Base-by-base conservation (phyloP, 805 yeast genomes). In the Wickerhamomyces rabaulensis region DNA sequence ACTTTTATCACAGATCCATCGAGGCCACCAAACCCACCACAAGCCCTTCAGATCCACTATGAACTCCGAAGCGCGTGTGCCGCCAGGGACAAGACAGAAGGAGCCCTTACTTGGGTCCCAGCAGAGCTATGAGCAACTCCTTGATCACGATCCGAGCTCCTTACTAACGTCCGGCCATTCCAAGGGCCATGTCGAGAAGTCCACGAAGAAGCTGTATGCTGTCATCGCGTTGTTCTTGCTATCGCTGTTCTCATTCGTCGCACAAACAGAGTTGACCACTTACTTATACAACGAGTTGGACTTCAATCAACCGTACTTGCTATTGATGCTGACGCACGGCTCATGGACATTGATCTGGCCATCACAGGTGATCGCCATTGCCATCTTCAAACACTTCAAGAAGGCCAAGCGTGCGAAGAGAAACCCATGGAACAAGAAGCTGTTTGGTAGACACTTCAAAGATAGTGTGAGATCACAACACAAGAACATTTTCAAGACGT, bases 241-340 rank as follows among this genome's bases (percentile, higher is more conserved):
- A 2, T 76, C 84, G 0, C 53, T 82, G 48, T 57, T 77, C 8
- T 57, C 90, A 3, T 89, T 89, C 65, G 90, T 89, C 5, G 57
- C 74, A 15, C 96, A 88, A 60, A 88, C 96, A 0, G 96, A 88
- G 61, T 69, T 82, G 49, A 87, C 95, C 2, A 75, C 88, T 7
- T 81, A 81, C 46, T 73, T 88, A 6, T 84, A 87, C 58, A 68
- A 71, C 26, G 60, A 69, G 8, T 61, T 73, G 22, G 75, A 73
- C 4, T 88, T 79, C 62, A 61, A 75, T 43, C 90, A 87, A 58
- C 96, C 96, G 0, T 70, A 87, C 20, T 63, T 87, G 21, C 66
- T 84, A 46, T 65, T 83, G n/a, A 63, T 73, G 45, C 64, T 86
- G 16, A 88, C 95, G 0, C 96, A 88, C 58, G 85, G 90, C 2